Evolutionary conservation across 352 stramenopile genomes (phyloP), one percentile per base, ranked within the genome.

Genomic region (Globisporangium nunn): DNA sequence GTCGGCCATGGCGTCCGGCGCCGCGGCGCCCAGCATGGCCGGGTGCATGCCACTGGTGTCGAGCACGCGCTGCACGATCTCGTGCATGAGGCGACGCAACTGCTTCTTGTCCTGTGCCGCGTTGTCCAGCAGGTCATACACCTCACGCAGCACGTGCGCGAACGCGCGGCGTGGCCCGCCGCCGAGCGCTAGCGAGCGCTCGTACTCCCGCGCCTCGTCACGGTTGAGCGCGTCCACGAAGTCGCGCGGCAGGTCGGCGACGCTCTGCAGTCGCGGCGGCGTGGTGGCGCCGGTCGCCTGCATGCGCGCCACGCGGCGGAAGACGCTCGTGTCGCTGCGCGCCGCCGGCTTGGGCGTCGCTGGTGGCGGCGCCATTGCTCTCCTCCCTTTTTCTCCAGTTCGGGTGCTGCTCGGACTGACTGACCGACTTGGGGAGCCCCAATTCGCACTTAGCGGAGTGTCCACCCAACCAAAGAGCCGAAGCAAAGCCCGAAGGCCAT

Each of bases 61-160:
- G 45, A 88, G 62, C 50, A 91, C 66, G 40, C 80, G 66, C 69
- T 88, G 74, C 56, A 88, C 70, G 23, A 91, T 68, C 56, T 91
- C 78, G 65, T 88, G 80, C 55, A 91, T 63, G 45, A 91, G 47
- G 18, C 75, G 62, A 2, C 76, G 80, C 59, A 91, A 64, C 41
- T 70, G 65, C 52, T 81, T 80, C 33, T 79, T 78, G 58, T 85
- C 71, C 52, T 71, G 63, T n/a, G 56, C 35, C 46, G 69, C 54
- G 28, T 65, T 56, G 54, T 83, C 75, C 46, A 89, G 35, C 57
- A 87, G 49, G 28, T 81, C 77, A 62, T 89, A 85, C 18, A 89
- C 61, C n/a, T 88, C 78, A 28, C 76, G 80, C n/a, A 89, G 59
- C 6, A 91, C 64, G 23, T 72, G 57, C 37, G 74, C 54, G 58